Conservation (phyloP, 805 yeast genomes). For the Phaffomyces thermotolerans region DNA sequence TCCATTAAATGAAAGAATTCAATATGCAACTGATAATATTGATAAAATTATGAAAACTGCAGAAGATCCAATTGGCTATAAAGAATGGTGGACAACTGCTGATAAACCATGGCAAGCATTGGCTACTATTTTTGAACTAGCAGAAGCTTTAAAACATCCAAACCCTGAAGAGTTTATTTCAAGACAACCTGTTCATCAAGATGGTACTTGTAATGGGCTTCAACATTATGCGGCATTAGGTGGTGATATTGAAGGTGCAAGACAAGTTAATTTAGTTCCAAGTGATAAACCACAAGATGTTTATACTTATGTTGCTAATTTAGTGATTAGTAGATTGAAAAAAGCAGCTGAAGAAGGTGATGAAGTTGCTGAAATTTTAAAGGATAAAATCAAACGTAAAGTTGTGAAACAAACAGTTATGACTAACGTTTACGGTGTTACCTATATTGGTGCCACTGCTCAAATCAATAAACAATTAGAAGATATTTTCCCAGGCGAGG, state of each 20-base stretch:
- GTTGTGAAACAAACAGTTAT: conserved; percentile 95
- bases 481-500: conserved; percentile 45
- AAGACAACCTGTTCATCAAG: conserved; percentile 77
- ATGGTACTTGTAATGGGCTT: conserved; percentile 81
- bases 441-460: conserved; percentile 84
- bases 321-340: conserved; percentile 50
- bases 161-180: conserved; percentile 63
- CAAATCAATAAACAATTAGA: conserved; percentile 78
- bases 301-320: conserved; percentile 59
- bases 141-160: conserved; percentile 49
- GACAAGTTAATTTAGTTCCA: conserved; percentile 68
- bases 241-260: conserved; percentile 79
- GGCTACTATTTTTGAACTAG: conserved; percentile 60
- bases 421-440: conserved; percentile 98
- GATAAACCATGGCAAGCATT: conserved; percentile 84
- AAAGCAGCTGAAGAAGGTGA: conserved; percentile 47
- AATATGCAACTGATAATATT: conserved; percentile 50
- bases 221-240: conserved; percentile 87
- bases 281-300: conserved; percentile 72
- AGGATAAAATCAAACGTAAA: conserved; percentile 68
- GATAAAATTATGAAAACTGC: conserved; percentile 53
- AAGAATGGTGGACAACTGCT: conserved; percentile 63
- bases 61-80: conserved; percentile 48
- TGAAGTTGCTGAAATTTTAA: conserved; percentile 37
- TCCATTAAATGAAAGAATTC: conserved; percentile 54